Evolutionary conservation across 2,329 filamentous ascomycete genomes (phyloP), one percentile per base, ranked within the genome.

Genomic region (Tolypocladium amazonense): DNA sequence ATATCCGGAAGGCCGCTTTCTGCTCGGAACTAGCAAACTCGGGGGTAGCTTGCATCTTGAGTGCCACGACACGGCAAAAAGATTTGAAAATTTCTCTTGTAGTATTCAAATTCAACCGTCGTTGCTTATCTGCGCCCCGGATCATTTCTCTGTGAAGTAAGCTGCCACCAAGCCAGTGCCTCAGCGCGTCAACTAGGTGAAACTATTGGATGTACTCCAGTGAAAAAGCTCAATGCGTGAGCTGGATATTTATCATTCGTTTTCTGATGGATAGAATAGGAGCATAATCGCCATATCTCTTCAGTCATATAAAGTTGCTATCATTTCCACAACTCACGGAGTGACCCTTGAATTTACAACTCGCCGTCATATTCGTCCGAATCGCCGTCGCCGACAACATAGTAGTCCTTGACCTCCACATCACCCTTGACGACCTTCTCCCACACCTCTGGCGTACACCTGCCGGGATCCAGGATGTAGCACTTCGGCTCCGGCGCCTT

Each of bases 361-460:
- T 57, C 56, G 9, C 15, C 25, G 27, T 20, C 9, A 3, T 52
- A 9, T 3, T 57, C 56, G 11, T 37, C 27, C 25, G 38, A 43
- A 4, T 33, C 11, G 20, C 38, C 58, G 1, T 62, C 64, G 3
- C 63, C 64, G 14, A 71, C 64, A 0, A 75, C 71, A 56, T 66
- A 69, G 57, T 65, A 74, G 55, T 75, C 66, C 61, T 65, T 79
- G 33, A 87, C 76, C 7, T 78, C 72, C 0, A 81, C 86, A 54
- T 80, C 69, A 4, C 81, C 79, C 1, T 72, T 71, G 9, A 73
- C 67, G 43, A 88, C 79, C 66, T 76, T 79, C 25, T 73, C 70
- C 61, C 77, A 79, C 65, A 86, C 76, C 11, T 82, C 79, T 0
- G 76, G 68, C 0, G 77, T 79, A 69, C 87, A 89, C 0, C 81